Evolutionary conservation across 2,329 filamentous ascomycete genomes (phyloP).

Genomic region (Pezicula rhizophila): DNA sequence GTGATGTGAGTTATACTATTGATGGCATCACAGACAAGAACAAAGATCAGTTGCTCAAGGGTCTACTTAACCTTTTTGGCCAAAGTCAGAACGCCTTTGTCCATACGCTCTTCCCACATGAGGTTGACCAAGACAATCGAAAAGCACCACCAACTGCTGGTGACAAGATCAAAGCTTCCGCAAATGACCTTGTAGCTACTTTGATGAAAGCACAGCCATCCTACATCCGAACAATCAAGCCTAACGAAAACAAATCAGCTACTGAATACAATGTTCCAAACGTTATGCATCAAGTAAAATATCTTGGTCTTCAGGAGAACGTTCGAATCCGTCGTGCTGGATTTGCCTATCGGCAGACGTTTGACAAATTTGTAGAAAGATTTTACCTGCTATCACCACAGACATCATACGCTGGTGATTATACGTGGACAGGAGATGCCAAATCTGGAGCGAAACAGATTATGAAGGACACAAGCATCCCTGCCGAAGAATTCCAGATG

Average conservation of each 20-base stretch:
- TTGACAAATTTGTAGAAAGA: conserved; percentile 95
- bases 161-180: conserved; percentile 91
- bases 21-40: conserved; percentile 99
- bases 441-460: conserved; percentile 88
- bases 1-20: conserved; percentile 90
- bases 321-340: conserved; percentile 93
- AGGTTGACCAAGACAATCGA: conserved; percentile 94
- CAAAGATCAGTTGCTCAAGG: conserved; percentile 95
- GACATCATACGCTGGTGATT: conserved; percentile 93
- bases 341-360: conserved; percentile 94
- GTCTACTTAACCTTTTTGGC: conserved; percentile 79
- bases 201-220: conserved; percentile 96
- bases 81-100: conserved; percentile 81
- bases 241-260: conserved; percentile 97
- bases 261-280: conserved; percentile 88
- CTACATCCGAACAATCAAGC: conserved; percentile 98
- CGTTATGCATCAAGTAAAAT: conserved; percentile 97
- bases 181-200: conserved; percentile 89
- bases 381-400: conserved; percentile 94
- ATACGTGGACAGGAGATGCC: conserved; percentile 87
- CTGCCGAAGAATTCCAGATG: conserved; percentile 92
- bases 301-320: conserved; percentile 98
- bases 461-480: conserved; percentile 92
- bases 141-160: conserved; percentile 89
- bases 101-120: conserved; percentile 81